A percentile compares a stretch with the other conserved stretches of the same genome.
Evolutionary conservation across 495 filamentous ascomycete genomes (phyloP).

Genomic region (Hypoxylon subgilvum): DNA sequence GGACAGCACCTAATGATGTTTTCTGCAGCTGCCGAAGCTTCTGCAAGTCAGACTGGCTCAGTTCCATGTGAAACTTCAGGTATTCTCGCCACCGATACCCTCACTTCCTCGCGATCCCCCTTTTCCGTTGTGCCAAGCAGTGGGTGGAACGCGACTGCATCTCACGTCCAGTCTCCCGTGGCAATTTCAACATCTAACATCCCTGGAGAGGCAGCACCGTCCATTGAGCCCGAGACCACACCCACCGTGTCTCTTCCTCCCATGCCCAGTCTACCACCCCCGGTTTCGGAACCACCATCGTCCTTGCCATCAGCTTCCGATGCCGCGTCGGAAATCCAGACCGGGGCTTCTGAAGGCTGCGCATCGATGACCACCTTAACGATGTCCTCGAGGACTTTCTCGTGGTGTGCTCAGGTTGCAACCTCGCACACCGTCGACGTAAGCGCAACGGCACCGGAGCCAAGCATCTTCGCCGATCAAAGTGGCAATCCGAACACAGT

Average conservation of each 20-base stretch:
- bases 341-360: conserved; percentile 26
- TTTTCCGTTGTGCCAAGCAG: conserved; percentile 37
- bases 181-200: background rate
- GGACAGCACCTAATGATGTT: conserved; percentile 4
- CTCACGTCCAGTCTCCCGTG: conserved; percentile 5
- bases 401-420: conserved; percentile 40
- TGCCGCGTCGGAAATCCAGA: background rate
- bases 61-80: conserved; percentile 19
- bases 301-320: conserved; percentile 1
- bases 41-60: conserved; percentile 16
- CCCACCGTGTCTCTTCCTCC: conserved; percentile 13
- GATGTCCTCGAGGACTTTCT: conserved; percentile 37
- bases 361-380: conserved; percentile 37
- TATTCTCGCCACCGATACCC: conserved; percentile 18
- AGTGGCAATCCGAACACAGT: conserved; percentile 7
- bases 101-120: conserved; percentile 25
- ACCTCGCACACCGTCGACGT: conserved; percentile 6
- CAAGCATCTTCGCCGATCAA: background rate
- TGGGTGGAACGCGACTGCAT: conserved; percentile 37
- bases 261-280: conserved; percentile 34
- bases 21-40: conserved; percentile 13
- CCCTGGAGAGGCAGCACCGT: conserved; percentile 8
- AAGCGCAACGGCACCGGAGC: conserved; percentile 4
- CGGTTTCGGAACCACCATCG: conserved; percentile 25
- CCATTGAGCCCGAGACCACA: conserved; percentile 10